Conservation (phyloP, 257 asterid genomes). For the Scutellaria baicalensis region DNA sequence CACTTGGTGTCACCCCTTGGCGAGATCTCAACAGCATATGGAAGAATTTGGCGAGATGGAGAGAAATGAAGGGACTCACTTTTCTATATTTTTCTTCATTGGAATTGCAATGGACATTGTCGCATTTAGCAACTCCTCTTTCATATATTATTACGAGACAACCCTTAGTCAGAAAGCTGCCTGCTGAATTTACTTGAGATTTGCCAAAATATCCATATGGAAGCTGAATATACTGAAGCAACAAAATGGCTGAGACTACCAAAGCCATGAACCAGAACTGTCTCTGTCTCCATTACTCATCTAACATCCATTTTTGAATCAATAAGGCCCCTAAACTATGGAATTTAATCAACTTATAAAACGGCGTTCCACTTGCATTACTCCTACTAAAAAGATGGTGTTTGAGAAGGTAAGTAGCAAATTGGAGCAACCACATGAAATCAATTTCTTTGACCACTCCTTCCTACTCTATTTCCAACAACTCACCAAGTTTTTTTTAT, state of each 20-base stretch:
- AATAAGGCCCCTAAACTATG: not conserved
- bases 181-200: conserved; percentile 14
- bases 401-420: not conserved
- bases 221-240: conserved; percentile 51
- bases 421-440: conserved; percentile 12
- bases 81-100: too few relatives aligned
- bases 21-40: too few relatives aligned
- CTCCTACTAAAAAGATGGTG: not conserved
- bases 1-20: too few relatives aligned
- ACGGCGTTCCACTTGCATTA: not conserved
- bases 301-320: not conserved
- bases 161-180: not conserved
- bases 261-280: conserved; percentile 42
- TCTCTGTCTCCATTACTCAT: conserved; percentile 31
- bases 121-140: too few relatives aligned
- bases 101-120: too few relatives aligned
- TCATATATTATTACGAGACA: too few relatives aligned
- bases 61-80: too few relatives aligned
- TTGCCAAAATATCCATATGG: conserved; percentile 45
- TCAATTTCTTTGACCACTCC: not conserved
- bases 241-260: conserved; percentile 34
- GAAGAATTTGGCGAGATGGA: too few relatives aligned
- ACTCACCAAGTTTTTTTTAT: not conserved
- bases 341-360: not conserved
- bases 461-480: not conserved